Evolutionary conservation across 2,329 filamentous ascomycete genomes (phyloP).

Genomic region (Thelonectria blattea): DNA sequence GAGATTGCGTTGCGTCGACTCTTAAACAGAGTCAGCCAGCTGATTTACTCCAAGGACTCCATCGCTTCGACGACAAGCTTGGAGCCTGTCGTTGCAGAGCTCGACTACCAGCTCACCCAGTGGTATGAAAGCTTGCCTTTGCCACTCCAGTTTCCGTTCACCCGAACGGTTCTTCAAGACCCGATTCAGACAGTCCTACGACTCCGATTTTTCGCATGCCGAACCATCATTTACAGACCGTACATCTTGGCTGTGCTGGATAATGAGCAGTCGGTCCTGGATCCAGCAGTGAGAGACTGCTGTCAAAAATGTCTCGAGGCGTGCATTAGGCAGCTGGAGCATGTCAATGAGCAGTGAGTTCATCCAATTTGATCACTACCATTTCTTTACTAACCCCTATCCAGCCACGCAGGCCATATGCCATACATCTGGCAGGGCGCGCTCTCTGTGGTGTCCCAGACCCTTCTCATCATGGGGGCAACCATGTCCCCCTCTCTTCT

Average conservation of each 20-base stretch:
- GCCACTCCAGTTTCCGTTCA: slow-evolving; percentile 79
- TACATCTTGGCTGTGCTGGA: slow-evolving; percentile 82
- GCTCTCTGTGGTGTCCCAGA: slow-evolving; percentile 82
- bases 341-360: slow-evolving; percentile 76
- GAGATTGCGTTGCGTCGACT: slow-evolving; percentile 81
- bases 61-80: slow-evolving; percentile 74
- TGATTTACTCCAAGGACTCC: slow-evolving; percentile 78
- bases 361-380: neutral
- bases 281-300: slow-evolving; percentile 75
- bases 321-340: slow-evolving; percentile 78
- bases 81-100: slow-evolving; percentile 78
- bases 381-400: slow-evolving; percentile 25
- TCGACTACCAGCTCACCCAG: slow-evolving; percentile 82
- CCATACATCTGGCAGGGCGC: slow-evolving; percentile 88
- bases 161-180: slow-evolving; percentile 69
- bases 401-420: slow-evolving; percentile 79
- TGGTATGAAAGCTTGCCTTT: slow-evolving; percentile 83
- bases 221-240: slow-evolving; percentile 84
- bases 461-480: slow-evolving; percentile 81
- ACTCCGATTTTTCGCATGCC: slow-evolving; percentile 82
- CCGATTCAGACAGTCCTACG: slow-evolving; percentile 81
- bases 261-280: slow-evolving; percentile 74
- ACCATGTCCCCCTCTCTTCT: slow-evolving; percentile 79
- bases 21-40: slow-evolving; percentile 78
- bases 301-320: slow-evolving; percentile 84